Evolutionary conservation across 177 flowering plant genomes (phyloP).

Genomic region (Vitis hybrid): DNA sequence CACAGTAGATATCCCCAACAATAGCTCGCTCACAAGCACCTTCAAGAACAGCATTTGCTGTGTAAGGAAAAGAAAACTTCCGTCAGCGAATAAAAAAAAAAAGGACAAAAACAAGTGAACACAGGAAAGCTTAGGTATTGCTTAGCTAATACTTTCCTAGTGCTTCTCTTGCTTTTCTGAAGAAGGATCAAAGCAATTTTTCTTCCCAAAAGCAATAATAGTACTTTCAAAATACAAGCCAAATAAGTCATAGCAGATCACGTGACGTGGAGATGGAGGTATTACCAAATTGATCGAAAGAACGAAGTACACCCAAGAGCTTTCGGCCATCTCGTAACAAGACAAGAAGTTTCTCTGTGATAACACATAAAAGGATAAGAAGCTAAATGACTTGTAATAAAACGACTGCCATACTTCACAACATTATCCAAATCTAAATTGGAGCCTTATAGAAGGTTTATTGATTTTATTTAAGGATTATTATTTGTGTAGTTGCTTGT

Average conservation of each 20-base stretch:
- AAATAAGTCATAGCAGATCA: too few species aligned
- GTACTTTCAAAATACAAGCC: too few species aligned
- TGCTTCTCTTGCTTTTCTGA: too few species aligned
- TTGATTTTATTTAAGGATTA: too few species aligned
- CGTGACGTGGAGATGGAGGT: neutral
- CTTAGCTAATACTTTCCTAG: neutral
- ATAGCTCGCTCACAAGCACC: slow-evolving; percentile 85
- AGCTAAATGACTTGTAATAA: neutral
- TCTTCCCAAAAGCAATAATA: too few species aligned
- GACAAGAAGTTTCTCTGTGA: slow-evolving; percentile 75
- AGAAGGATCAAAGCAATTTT: too few species aligned
- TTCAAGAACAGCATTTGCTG: slow-evolving; percentile 89
- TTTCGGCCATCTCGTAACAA: slow-evolving; percentile 82
- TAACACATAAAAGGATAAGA: neutral
- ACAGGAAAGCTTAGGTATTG: neutral
- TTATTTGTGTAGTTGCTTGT: too few species aligned
- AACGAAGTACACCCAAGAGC: slow-evolving; percentile 74
- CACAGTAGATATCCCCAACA: slow-evolving; percentile 84
- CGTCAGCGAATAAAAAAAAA: neutral
- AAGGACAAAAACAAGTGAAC: neutral
- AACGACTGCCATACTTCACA: too few species aligned
- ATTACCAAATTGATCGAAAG: slow-evolving; percentile 87
- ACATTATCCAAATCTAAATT: too few species aligned
- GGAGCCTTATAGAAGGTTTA: too few species aligned
- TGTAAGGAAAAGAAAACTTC: neutral